These are phyloP conservation scores for Lactifluus echinatus DNA, from an alignment of 768 basidiomycete species.

Conservation along the genomic window DNA sequence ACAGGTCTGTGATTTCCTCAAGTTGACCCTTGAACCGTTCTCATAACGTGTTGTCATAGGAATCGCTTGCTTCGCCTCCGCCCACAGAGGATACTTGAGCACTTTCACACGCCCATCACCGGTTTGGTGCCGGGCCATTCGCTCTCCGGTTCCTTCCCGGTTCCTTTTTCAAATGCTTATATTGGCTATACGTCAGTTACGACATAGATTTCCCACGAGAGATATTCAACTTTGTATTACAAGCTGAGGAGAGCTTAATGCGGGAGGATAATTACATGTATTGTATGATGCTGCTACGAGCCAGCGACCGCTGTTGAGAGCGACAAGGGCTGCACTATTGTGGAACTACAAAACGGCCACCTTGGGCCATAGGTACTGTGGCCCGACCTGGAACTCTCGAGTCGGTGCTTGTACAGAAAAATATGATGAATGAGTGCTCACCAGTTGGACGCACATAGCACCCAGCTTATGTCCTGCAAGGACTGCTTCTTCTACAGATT, in stretches of 20 bases:
- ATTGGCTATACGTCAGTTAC: background rate
- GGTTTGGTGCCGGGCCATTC: background rate
- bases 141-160: background rate
- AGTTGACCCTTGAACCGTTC: slow-evolving; percentile 13
- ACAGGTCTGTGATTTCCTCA: slow-evolving; percentile 35
- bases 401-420: background rate
- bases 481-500: slow-evolving; percentile 65
- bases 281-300: slow-evolving; percentile 16
- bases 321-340: slow-evolving; percentile 21
- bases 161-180: background rate
- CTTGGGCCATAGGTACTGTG: slow-evolving; percentile 51
- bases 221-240: slow-evolving; percentile 23
- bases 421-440: slow-evolving; percentile 27
- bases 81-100: slow-evolving; percentile 33
- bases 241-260: slow-evolving; percentile 32
- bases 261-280: slow-evolving; percentile 19
- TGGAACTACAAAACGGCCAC: slow-evolving; percentile 33
- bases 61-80: slow-evolving; percentile 65
- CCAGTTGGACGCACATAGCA: slow-evolving; percentile 76
- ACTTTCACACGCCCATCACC: background rate
- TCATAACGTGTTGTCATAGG: slow-evolving; percentile 30
- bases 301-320: slow-evolving; percentile 32
- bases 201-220: slow-evolving; percentile 4
- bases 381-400: slow-evolving; percentile 36
- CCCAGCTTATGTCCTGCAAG: slow-evolving; percentile 84